These are phyloP conservation scores for Capronia coronata DNA, from an alignment of 2,329 filamentous ascomycete genomes.

Conservation along the genomic window DNA sequence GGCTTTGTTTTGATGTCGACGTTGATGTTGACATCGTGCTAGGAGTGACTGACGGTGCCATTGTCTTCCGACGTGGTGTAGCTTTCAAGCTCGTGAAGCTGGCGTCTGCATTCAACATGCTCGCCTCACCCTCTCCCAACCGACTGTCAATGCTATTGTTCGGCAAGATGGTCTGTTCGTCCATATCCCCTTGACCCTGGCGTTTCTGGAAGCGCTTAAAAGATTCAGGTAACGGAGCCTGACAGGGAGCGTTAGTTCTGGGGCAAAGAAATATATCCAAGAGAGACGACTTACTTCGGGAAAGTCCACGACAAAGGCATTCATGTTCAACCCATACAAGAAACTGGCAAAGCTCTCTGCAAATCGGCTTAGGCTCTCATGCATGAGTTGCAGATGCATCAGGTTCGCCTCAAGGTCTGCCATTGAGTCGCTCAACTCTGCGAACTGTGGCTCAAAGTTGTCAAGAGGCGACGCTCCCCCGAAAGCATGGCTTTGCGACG, in stretches of 20 bases:
- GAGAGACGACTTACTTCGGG: slow-evolving; percentile 61
- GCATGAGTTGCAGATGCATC: slow-evolving; percentile 94
- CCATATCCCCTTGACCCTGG: slow-evolving; percentile 29
- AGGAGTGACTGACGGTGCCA: slow-evolving; percentile 15
- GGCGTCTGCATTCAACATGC: slow-evolving; percentile 22
- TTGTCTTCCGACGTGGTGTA: slow-evolving; percentile 26
- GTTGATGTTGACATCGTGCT: slow-evolving; percentile 14
- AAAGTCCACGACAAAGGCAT: slow-evolving; percentile 97
- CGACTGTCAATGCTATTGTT: slow-evolving; percentile 1
- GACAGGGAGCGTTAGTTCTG: slow-evolving; percentile 4
- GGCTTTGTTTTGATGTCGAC: slow-evolving; percentile 12
- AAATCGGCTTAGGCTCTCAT: slow-evolving; percentile 87
- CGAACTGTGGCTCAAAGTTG: slow-evolving; percentile 79
- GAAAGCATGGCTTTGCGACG: slow-evolving; percentile 57
- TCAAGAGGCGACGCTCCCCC: slow-evolving; percentile 58
- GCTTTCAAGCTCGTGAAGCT: slow-evolving; percentile 26
- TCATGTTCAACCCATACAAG: slow-evolving; percentile 96
- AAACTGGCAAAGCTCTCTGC: slow-evolving; percentile 95
- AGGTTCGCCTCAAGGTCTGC: slow-evolving; percentile 95
- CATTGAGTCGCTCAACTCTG: slow-evolving; percentile 87
- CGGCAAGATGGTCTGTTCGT: slow-evolving; percentile 8
- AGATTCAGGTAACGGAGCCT: slow-evolving; percentile 79
- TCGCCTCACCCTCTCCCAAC: slow-evolving; percentile 19
- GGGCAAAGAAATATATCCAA: neutral
- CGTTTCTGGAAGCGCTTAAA: slow-evolving; percentile 62